Evolutionary conservation across 2,329 filamentous ascomycete genomes (phyloP).

Genomic region (Didymella sp.): DNA sequence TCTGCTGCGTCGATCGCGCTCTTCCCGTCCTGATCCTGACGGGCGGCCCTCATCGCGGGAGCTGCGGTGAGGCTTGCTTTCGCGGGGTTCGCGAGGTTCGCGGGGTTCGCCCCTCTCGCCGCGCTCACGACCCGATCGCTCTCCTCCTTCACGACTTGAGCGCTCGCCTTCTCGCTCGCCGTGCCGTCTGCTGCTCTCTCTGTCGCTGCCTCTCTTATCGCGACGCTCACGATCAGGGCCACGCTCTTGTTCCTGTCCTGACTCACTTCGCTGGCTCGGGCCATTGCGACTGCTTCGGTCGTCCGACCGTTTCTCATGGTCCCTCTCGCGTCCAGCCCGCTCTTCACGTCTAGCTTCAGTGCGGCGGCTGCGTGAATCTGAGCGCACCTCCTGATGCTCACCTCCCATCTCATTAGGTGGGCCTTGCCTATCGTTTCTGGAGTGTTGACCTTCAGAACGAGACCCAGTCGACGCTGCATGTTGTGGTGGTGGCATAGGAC

Average conservation of each 20-base stretch:
- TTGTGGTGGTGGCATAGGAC: conserved; percentile 35
- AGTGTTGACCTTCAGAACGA: conserved; percentile 33
- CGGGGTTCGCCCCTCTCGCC: conserved; percentile 19
- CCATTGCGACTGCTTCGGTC: conserved; percentile 37
- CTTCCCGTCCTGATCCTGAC: conserved; percentile 36
- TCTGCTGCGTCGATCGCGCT: conserved; percentile 34
- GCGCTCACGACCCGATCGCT: conserved; percentile 24
- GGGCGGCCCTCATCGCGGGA: conserved; percentile 33
- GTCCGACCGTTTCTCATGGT: conserved; percentile 36
- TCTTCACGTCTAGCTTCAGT: conserved; percentile 38
- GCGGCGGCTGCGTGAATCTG: conserved; percentile 39
- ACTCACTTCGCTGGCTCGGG: conserved; percentile 23
- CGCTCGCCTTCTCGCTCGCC: conserved; percentile 31
- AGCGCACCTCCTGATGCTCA: conserved; percentile 34
- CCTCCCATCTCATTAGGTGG: conserved; percentile 27
- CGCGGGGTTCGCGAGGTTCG: conserved; percentile 14
- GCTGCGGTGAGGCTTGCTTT: conserved; percentile 33
- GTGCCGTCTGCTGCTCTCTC: conserved; percentile 32
- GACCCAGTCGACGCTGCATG: conserved; percentile 34
- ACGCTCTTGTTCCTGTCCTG: conserved; percentile 34
- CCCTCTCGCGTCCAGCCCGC: conserved; percentile 35
- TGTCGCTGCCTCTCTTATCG: conserved; percentile 37
- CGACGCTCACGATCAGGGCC: conserved; percentile 37
- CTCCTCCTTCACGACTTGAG: conserved; percentile 21
- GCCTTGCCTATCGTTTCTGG: conserved; percentile 31